Base-by-base conservation (phyloP, 768 basidiomycete genomes). In the Panaeolus cyanescens region DNA sequence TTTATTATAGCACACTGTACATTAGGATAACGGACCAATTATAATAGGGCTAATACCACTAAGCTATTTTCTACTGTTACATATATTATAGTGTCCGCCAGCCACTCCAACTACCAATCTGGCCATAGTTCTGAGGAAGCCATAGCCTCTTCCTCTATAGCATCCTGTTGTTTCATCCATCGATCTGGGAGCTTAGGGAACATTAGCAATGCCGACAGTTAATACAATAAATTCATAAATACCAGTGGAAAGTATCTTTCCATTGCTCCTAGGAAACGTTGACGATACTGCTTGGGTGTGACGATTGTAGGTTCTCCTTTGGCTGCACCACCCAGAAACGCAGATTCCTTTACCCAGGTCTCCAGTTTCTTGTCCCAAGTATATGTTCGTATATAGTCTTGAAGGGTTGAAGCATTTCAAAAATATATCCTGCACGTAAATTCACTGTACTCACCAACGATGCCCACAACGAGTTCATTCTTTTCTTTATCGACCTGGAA, bases 281-380 rank as follows among this genome's bases (percentile, higher is more conserved):
- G 90, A 67, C 92, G 83, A 78, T 99, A 99, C 73, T 96, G 93
- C 71, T 89, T 95, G 2, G 96, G 96, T 3, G 95, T 96, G 25
- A 98, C 92, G 67, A 99, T 96, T 0, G 96, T 99, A 0, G 97
- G 96, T 65, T 96, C 96, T 9, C 94, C 95, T 68, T 84, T 89
- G 40, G 87, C 88, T 42, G 85, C 83, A 20, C 86, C 91, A 50
- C 93, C 95, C 22, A 99, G 79, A 75, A 96, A 95, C 0, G 92
- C 84, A 2, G 93, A 90, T 67, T 99, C 97, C 71, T 99, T 99
- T 42, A 98, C 94, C 95, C 94, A 97, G 62, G 90, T 98, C 77
- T 99, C 97, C 17, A 99, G 79, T 67, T 95, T 95, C 79, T 99
- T 99, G 79, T 99, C 97, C 95, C 95, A 97, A 0, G 94, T 96